These are phyloP conservation scores for Polymyxa betae DNA, from an alignment of 208 protist genomes.

Conservation along the genomic window DNA sequence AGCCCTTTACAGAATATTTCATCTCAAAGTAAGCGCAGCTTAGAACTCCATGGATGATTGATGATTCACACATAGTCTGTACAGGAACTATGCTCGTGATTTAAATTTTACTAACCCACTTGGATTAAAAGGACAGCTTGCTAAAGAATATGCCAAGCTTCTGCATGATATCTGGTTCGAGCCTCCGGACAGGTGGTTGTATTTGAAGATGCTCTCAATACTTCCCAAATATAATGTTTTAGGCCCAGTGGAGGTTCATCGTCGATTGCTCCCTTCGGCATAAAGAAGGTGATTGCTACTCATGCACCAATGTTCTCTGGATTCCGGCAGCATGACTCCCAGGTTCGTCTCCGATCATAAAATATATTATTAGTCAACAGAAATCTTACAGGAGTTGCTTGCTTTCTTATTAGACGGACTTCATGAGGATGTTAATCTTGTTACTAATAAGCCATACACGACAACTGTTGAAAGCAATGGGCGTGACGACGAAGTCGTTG, in stretches of 20 bases:
- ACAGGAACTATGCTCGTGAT: constrained; percentile 23
- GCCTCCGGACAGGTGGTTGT: constrained; percentile 34
- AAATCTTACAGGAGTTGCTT: constrained; percentile 64
- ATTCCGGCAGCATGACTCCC: constrained; percentile 65
- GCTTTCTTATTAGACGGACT: constrained; percentile 83
- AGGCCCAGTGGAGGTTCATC: constrained; percentile 44
- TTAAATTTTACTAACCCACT: constrained; percentile 58
- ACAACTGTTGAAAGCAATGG: constrained; percentile 59
- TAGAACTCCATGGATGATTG: neutral
- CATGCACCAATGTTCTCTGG: constrained; percentile 48
- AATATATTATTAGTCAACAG: neutral
- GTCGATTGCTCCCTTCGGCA: constrained; percentile 42
- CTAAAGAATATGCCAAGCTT: constrained; percentile 53
- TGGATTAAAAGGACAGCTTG: constrained; percentile 59
- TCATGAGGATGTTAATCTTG: constrained; percentile 84
- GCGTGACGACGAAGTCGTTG: constrained; percentile 52
- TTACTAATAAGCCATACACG: constrained; percentile 69
- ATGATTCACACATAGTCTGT: neutral
- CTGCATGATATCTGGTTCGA: constrained; percentile 46
- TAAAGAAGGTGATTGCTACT: constrained; percentile 32
- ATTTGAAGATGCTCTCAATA: neutral
- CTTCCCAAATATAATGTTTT: neutral
- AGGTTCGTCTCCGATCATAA: neutral
- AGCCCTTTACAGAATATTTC: constrained; percentile 72
- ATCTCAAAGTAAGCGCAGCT: neutral